phyloP scores from a whole-genome alignment of 352 stramenopile species.

The Detonula confervacea region DNA sequence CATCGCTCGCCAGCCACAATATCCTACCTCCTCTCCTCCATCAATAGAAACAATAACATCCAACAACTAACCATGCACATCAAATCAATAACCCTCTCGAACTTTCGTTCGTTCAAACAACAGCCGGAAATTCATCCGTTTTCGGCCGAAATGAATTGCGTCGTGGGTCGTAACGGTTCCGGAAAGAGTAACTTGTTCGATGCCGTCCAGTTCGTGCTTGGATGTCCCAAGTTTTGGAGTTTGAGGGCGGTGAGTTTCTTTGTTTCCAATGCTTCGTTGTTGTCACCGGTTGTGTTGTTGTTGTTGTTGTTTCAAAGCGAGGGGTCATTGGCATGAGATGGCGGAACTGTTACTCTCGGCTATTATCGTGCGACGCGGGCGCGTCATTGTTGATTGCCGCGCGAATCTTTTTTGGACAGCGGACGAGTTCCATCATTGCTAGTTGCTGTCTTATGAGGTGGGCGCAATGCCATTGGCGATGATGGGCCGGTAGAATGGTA shows the following conservation, averaged over 20 bases:
- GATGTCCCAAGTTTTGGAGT: slow-evolving; percentile 84
- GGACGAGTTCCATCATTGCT: too few relatives aligned
- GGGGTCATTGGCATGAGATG: too few relatives aligned
- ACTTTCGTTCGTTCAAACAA: slow-evolving; percentile 90
- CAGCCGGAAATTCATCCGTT: slow-evolving; percentile 88
- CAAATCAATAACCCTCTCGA: slow-evolving; percentile 84
- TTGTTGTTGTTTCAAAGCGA: slow-evolving; percentile 11
- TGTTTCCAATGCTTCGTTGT: background rate
- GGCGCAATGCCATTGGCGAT: too few relatives aligned
- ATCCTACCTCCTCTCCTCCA: background rate
- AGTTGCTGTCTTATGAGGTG: too few relatives aligned
- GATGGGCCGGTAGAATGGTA: too few relatives aligned
- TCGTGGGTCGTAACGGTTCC: slow-evolving; percentile 96
- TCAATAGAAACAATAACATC: background rate
- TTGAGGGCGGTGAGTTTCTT: slow-evolving; percentile 71
- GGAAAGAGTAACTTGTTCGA: slow-evolving; percentile 99
- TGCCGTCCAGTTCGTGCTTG: slow-evolving; percentile 98
- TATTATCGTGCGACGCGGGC: too few relatives aligned
- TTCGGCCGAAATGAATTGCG: slow-evolving; percentile 90
- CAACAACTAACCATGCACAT: slow-evolving; percentile 84
- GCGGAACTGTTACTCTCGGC: too few relatives aligned
- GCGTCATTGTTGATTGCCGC: too few relatives aligned
- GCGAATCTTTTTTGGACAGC: too few relatives aligned
- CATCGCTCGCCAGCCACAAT: too few relatives aligned
- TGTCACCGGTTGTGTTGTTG: too few relatives aligned